These are phyloP conservation scores for Patellifolia procumbens DNA, from an alignment of 179 eudicot genomes.

Conservation along the genomic window DNA sequence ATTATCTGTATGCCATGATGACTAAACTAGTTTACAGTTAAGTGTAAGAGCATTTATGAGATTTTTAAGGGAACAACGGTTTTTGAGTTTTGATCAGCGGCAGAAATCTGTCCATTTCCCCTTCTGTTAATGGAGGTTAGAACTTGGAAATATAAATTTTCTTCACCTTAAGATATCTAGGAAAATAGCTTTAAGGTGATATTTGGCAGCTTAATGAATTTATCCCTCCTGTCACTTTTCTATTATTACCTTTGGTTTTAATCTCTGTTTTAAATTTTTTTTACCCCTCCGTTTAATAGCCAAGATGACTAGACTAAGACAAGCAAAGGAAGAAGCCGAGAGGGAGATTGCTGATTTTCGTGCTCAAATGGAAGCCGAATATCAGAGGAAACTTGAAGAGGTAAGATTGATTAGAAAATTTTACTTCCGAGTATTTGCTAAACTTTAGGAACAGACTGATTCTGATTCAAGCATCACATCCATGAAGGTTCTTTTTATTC, in stretches of 20 bases:
- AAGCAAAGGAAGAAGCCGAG: no score
- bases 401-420: constrained; percentile 38
- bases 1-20: not conserved
- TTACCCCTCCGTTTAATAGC: constrained; percentile 46
- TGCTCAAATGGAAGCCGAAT: no score
- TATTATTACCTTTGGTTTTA: not conserved
- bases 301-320: constrained; percentile 83
- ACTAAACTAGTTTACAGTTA: no score
- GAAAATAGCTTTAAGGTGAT: no score
- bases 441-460: not conserved
- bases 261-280: not conserved
- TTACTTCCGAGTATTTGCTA: not conserved
- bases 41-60: not conserved
- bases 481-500: no score
- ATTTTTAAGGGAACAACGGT: not conserved
- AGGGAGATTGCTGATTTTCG: no score
- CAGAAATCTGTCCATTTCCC: not conserved
- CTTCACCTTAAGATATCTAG: not conserved
- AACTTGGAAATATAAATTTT: not conserved
- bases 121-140: not conserved
- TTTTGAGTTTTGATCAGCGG: not conserved
- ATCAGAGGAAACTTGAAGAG: no score
- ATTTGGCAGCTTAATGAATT: not conserved
- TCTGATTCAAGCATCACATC: not conserved
- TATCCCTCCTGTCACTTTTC: not conserved